Evolutionary conservation across 139 green algal species (phyloP).

Genomic region (Chlorella sp.): DNA sequence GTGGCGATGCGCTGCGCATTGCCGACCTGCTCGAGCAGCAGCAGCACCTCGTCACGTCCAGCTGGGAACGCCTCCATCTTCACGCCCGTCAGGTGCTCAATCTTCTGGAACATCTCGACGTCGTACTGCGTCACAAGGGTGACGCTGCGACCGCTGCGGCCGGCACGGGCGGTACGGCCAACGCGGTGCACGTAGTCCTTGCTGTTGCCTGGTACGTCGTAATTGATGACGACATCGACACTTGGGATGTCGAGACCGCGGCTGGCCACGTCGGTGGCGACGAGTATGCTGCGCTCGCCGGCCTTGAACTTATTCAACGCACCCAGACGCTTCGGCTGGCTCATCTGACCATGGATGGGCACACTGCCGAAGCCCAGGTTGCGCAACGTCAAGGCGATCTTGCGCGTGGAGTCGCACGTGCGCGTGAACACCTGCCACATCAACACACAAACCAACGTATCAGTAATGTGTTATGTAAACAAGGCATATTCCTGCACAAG

Average conservation of each 20-base stretch:
- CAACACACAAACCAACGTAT: too few species aligned
- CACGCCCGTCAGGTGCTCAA: conserved; percentile 82
- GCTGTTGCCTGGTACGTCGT: conserved; percentile 89
- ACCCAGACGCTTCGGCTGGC: conserved; percentile 91
- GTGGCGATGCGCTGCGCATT: conserved; percentile 80
- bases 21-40: conserved; percentile 77
- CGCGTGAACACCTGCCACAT: conserved; percentile 92
- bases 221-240: conserved; percentile 96
- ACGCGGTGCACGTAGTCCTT: conserved; percentile 98
- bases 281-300: conserved; percentile 65
- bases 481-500: too few species aligned
- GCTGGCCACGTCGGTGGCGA: conserved; percentile 86
- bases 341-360: conserved; percentile 99
- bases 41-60: conserved; percentile 68
- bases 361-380: conserved; percentile 94
- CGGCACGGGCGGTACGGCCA: conserved; percentile 89
- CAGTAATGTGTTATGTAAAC: too few species aligned
- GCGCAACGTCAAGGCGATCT: conserved; percentile 86
- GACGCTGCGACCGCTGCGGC: conserved; percentile 81
- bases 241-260: conserved; percentile 92
- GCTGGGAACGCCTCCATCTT: conserved; percentile 77
- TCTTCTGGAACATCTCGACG: conserved; percentile 96
- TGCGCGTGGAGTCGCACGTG: conserved; percentile 89
- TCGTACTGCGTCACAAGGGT: conserved; percentile 99
- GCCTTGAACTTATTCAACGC: conserved; percentile 98